Base-by-base conservation (phyloP, 805 yeast species). In the Saccharomycopsis malanga region DNA sequence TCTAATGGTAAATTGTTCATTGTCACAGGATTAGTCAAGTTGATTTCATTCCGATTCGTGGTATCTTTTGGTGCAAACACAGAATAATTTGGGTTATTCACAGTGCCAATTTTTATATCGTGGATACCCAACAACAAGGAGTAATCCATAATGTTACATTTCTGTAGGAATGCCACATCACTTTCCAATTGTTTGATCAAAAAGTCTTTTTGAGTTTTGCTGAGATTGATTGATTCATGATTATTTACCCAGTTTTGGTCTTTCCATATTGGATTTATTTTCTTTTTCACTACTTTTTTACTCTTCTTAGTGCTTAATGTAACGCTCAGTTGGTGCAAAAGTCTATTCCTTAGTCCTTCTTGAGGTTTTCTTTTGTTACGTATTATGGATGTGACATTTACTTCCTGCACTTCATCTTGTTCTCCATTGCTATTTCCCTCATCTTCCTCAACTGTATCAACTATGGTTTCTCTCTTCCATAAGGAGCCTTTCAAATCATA, bases 401-500 rank as follows among this genome's bases (percentile, higher is more conserved):
- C 9, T 37, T 12, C 23, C 6, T 18, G 6, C 15, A 17, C 27
- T 7, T 20, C n/a, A 5, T 37, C 40, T 17, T 37, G 24, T 9
- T 18, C 21, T n/a, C n/a, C n/a, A n/a, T n/a, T n/a, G n/a, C n/a
- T n/a, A n/a, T n/a, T n/a, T 6, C 20, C 5, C 6, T 41, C 23
- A 20, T 6, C 30, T 14, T 44, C 42, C 14, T 24, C 15, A 32
- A 15, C 10, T 21, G 21, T 5, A 12, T 24, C 20, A 3, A 67
- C 58, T 48, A 65, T 61, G 0, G 83, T 87, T 53, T 64, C 66
- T 55, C 95, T 72, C 2, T 97, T 96, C 70, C 84, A 73, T 0
- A 94, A 77, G 0, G 96, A 87, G 1, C 99, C 99, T 61, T 93
- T 93, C 61, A 93, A 73, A 61, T 93, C 99, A 64, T 78, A 93